Evolutionary conservation across 148 eudicot genomes (phyloP), one percentile per base, ranked within the genome.

Genomic region (Talinum fruticosum): DNA sequence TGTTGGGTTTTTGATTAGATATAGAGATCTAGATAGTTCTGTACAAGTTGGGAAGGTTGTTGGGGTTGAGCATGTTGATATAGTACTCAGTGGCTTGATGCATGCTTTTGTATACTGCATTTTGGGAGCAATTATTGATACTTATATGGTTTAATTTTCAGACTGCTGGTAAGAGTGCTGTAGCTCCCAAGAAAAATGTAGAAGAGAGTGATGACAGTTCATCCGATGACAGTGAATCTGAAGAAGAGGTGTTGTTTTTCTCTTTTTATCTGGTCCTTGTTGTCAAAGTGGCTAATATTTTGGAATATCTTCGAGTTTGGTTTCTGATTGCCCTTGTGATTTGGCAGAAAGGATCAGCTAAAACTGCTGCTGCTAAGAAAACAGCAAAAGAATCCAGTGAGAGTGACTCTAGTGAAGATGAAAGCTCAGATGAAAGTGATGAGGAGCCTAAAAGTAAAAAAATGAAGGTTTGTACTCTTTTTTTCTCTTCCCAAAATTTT

Each of bases 401-500:
- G 32, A 90, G 83, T 29, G 86, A 80, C 62, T 57, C 62, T 0
- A 81, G 74, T 73, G 82, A 80, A 70, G 84, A 80, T 37, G 89
- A 83, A 1, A 86, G 85, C 70, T 77, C 80, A 26, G 91, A 84
- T 4, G 89, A 83, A 13, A 88, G 87, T 66, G 81, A 78, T 61
- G 85, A 85, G 1, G 82, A 85, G 73, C 87, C 86, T 10, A 76
- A 80, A 53, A 72, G 26, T 32, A 85, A 82, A 37, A 78, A 76
- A 24, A 62, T 66, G 8, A 82, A 84, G 78, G 81, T 82, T 3
- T 47, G 30, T 12, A 8, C 8, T 28, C 69, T 37, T 37, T 8
- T 65, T 10, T 10, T 21, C 35, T 21, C 24, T 41, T 13, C 32
- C 41, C 53, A 29, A 73, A 70, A 69, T 41, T 6, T 8, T 41